Percentiles rank a stretch among this genome's conserved stretches.
These are phyloP conservation scores for Vitis vinifera DNA, from an alignment of 164 flowering plant genomes.

Conservation along the genomic window ASM3070453v1 NC_081813.1:14819001-14819500, in stretches of 20 bases:
- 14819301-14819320: conserved; percentile 2
- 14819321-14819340: conserved; percentile 10
- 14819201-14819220: conserved; percentile 23
- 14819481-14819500: conserved; percentile 10
- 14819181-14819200: conserved; percentile 6
- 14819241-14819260: conserved; percentile 1
- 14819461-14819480: conserved; percentile 2
- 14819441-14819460: conserved; percentile 12
- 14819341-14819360: conserved; percentile 19
- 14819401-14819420: background rate
- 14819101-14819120: background rate
- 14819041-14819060: conserved; percentile 29
- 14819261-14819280: conserved; percentile 17
- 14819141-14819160: conserved; percentile 9
- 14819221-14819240: conserved; percentile 9
- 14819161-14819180: conserved; percentile 20
- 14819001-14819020: conserved; percentile 31
- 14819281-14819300: conserved; percentile 18
- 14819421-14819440: background rate
- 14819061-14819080: conserved; percentile 16
- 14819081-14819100: conserved; percentile 24
- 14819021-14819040: conserved; percentile 13
- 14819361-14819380: conserved; percentile 16
- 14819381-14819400: background rate
- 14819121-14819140: conserved; percentile 8